phyloP scores from a whole-genome alignment of 768 basidiomycete genomes.

The Phlegmacium glaucopus region DNA sequence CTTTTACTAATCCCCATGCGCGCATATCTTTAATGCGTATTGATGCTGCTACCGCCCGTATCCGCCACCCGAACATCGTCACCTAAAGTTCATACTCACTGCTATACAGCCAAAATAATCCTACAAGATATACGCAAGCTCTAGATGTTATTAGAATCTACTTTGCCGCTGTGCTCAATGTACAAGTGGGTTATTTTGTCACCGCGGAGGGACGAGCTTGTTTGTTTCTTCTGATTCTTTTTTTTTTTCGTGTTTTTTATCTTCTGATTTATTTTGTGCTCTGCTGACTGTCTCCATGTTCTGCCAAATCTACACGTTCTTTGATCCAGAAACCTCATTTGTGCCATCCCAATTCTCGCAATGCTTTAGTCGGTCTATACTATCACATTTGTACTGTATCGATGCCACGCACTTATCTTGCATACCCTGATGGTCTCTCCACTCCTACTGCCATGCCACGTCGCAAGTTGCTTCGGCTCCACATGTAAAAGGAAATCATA shows the following conservation, averaged over 20 bases:
- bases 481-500: too few relatives aligned
- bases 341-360: not conserved
- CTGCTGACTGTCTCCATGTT: not conserved
- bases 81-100: constrained; percentile 20
- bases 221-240: constrained; percentile 1
- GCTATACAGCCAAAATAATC: too few relatives aligned
- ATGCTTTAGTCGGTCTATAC: not conserved
- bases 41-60: constrained; percentile 36
- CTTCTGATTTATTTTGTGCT: not conserved
- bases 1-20: constrained; percentile 55
- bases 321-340: not conserved
- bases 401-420: not conserved
- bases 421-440: not conserved
- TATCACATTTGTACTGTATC: not conserved
- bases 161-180: constrained; percentile 9
- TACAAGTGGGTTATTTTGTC: constrained; percentile 9
- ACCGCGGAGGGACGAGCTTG: constrained; percentile 3
- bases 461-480: too few relatives aligned
- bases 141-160: constrained; percentile 7
- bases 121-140: constrained; percentile 12
- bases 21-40: constrained; percentile 60
- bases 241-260: not conserved
- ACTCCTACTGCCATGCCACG: too few relatives aligned
- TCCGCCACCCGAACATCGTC: constrained; percentile 42
- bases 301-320: not conserved